These are phyloP conservation scores for Neocallimastix lanati DNA, from an alignment of 192 early-diverging fungal species.

Conservation along the genomic window DNA sequence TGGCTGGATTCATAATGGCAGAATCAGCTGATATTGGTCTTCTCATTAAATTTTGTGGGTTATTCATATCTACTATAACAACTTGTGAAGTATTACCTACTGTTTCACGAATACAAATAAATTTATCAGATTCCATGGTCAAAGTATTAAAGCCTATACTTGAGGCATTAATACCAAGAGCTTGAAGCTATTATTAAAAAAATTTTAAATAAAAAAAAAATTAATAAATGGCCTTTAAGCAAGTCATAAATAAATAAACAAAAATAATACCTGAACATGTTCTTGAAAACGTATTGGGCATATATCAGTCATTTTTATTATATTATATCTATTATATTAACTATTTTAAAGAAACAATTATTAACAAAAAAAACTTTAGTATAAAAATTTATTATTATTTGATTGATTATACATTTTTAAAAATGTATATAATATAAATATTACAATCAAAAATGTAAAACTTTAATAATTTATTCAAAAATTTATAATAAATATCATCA, in stretches of 20 bases:
- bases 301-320: neutral
- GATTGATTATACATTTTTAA: too few relatives aligned
- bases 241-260: neutral
- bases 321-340: too few relatives aligned
- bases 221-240: neutral
- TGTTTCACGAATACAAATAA: conserved; percentile 90
- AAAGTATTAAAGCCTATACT: conserved; percentile 94
- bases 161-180: conserved; percentile 71
- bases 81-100: conserved; percentile 72
- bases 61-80: conserved; percentile 83
- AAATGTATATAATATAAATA: too few relatives aligned
- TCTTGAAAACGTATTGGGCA: conserved; percentile 86
- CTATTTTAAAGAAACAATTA: too few relatives aligned
- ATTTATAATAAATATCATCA: too few relatives aligned
- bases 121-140: conserved; percentile 95
- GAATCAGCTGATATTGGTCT: conserved; percentile 93
- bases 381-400: too few relatives aligned
- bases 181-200: conserved; percentile 47
- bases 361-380: too few relatives aligned
- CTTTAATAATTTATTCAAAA: too few relatives aligned
- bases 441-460: too few relatives aligned
- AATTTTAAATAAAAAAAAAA: neutral
- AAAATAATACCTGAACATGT: conserved; percentile 67
- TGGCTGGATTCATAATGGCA: conserved; percentile 91
- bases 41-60: conserved; percentile 61